Evolutionary conservation across 768 basidiomycete species (phyloP).

Genomic region (Gloeostereum incarnatum): DNA sequence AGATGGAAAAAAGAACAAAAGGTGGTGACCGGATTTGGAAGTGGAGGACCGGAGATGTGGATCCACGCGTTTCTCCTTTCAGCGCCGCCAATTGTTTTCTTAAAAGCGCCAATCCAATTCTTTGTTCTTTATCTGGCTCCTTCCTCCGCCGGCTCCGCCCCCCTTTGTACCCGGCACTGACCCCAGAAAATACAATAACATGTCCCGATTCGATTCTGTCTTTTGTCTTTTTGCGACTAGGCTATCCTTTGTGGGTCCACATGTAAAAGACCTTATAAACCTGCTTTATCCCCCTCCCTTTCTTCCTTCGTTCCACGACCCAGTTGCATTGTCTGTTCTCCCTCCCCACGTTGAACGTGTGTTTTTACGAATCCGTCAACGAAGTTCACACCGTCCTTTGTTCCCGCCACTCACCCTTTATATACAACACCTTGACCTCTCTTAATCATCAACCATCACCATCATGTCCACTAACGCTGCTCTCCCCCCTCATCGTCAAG

Average conservation of each 20-base stretch:
- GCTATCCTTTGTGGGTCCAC: constrained; percentile 15
- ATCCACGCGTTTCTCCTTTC: not conserved
- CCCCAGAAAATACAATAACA: no score
- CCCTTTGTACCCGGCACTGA: no score
- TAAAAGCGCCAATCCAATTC: not conserved
- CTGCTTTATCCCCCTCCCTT: constrained; percentile 1
- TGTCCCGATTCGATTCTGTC: constrained; percentile 6
- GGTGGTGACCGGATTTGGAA: not conserved
- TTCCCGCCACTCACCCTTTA: constrained; percentile 5
- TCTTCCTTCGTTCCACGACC: not conserved
- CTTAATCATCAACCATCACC: not conserved
- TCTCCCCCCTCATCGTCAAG: constrained; percentile 18
- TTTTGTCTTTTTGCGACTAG: constrained; percentile 10
- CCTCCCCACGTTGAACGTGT: no score
- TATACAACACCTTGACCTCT: not conserved
- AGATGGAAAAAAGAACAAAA: not conserved
- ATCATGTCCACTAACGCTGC: constrained; percentile 3
- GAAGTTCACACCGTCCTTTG: no score
- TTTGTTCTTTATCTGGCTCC: not conserved
- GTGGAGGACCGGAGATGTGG: not conserved
- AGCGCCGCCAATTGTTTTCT: constrained; percentile 1
- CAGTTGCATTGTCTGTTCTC: no score
- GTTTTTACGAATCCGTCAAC: no score
- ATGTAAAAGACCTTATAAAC: constrained; percentile 9
- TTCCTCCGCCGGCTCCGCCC: no score